Base-by-base conservation (phyloP, 2,329 filamentous ascomycete species). In the Colletotrichum sp. region DNA sequence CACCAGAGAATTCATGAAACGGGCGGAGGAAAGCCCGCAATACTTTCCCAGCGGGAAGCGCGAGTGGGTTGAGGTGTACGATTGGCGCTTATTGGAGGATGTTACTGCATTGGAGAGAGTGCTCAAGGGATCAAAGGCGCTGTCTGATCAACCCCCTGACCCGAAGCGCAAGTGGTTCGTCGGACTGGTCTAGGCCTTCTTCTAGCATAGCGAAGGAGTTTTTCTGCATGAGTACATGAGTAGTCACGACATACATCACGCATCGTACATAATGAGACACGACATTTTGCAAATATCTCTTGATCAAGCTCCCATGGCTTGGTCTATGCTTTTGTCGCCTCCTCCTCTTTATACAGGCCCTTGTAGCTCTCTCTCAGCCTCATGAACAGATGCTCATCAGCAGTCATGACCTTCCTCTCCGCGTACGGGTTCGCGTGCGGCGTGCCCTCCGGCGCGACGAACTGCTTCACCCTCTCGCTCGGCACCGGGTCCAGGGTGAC, bases 301-400 rank as follows among this genome's bases (percentile, higher is more conserved):
- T 15, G 16, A n/a, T 52, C 28, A 52, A 52, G 7, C 15, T 16
- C 18, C 24, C 10, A 32, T 16, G 12, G 39, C 39, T 18, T 13
- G n/a, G 18, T 57, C n/a, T 60, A 67, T 44, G 69, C 16, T 59
- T 80, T 69, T 21, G 44, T 52, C 16, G 59, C 30, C 30, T 57
- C 77, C 69, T 86, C 82, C 26, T 88, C 85, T 36, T 86, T 83
- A 80, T 93, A 93, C 79, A 93, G 76, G 26, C 88, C 85, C 10
- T 89, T 80, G 80, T 94, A 94, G 10, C 88, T 93, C 24, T 89
- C 91, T 76, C 86, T 89, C 69, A 94, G 83, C 71, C 92, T 86
- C 87, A 91, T 92, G 78, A 89, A 87, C 72, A 94, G 82, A 82
- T 94, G 92, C 81, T 93, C 91, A 78, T 90, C 87, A 3, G 92